Evolutionary conservation across 257 asterid species (phyloP).

Genomic region (Solanum lycopersicoides): DNA sequence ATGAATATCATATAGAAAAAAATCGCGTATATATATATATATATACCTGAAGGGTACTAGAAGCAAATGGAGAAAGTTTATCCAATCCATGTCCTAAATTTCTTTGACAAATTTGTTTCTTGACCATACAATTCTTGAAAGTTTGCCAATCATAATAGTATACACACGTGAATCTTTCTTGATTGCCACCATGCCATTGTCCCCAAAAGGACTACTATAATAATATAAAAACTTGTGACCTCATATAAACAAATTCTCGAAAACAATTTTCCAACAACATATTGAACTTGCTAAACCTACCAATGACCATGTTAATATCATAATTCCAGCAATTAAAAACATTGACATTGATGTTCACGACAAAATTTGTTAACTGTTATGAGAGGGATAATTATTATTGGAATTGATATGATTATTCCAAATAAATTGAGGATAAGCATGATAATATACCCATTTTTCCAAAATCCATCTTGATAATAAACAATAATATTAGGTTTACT

Average conservation of each 20-base stretch:
- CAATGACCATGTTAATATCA: neutral
- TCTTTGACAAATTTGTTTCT: neutral
- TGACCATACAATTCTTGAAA: neutral
- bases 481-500: neutral
- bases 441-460: neutral
- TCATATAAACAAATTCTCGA: neutral
- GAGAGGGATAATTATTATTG: neutral
- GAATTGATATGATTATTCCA: neutral
- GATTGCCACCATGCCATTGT: slow-evolving; percentile 2
- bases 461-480: neutral
- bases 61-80: neutral
- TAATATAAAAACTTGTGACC: neutral
- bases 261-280: neutral
- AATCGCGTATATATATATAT: neutral
- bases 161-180: neutral
- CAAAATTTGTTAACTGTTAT: neutral
- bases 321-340: neutral
- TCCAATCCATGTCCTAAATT: neutral
- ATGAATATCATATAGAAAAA: neutral
- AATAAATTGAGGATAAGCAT: neutral
- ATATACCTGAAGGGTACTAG: neutral
- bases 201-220: neutral
- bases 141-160: neutral
- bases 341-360: neutral
- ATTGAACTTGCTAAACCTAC: neutral